A percentile compares a stretch with the other conserved stretches of the same genome.
phyloP scores from a whole-genome alignment of 345 rosid genomes.

The Carallia brachiata region DNA sequence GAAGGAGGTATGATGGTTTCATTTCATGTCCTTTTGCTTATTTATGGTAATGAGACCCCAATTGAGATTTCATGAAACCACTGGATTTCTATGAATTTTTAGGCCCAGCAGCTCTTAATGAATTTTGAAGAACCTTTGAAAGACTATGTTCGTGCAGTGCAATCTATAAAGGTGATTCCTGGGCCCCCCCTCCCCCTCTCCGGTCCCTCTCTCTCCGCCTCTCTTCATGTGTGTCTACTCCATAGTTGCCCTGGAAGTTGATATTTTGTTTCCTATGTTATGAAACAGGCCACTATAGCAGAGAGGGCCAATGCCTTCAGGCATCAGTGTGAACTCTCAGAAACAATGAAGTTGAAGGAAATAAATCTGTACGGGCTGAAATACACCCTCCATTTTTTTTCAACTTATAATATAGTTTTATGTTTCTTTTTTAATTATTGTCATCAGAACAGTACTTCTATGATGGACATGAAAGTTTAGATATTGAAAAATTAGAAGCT shows the following conservation, averaged over 20 bases:
- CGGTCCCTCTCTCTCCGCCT: not conserved
- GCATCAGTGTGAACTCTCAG: constrained; percentile 94
- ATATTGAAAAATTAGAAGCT: no score
- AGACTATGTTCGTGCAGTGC: constrained; percentile 92
- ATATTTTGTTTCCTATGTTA: constrained; percentile 16
- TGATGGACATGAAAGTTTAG: no score
- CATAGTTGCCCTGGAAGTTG: not conserved
- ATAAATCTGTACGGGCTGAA: constrained; percentile 78
- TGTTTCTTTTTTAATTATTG: no score
- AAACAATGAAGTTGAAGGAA: constrained; percentile 91
- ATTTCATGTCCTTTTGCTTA: not conserved
- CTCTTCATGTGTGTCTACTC: not conserved
- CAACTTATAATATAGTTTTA: not conserved
- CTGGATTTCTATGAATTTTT: constrained; percentile 19
- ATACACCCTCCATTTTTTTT: not conserved
- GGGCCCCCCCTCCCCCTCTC: not conserved
- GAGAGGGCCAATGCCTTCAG: constrained; percentile 91
- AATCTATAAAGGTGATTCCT: constrained; percentile 70
- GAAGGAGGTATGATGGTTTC: constrained; percentile 64
- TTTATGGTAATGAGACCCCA: not conserved
- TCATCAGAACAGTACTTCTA: no score
- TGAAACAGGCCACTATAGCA: constrained; percentile 72
- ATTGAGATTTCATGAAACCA: not conserved
- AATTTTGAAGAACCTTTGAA: constrained; percentile 97
- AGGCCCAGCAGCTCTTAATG: constrained; percentile 92